phyloP scores from a whole-genome alignment of 441 rosid species.

The Kokia cookei region DNA sequence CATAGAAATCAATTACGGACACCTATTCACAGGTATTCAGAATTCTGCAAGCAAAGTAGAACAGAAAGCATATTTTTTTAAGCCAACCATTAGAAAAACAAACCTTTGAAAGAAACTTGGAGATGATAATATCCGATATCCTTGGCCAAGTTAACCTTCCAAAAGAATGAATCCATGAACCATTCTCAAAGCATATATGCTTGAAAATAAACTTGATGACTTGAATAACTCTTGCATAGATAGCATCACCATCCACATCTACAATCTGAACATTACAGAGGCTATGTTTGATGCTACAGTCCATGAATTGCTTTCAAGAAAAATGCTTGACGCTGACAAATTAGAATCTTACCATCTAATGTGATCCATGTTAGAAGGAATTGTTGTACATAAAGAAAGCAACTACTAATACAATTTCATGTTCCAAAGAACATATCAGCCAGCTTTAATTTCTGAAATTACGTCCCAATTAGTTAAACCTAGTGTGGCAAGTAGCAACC shows the following conservation, averaged over 20 bases:
- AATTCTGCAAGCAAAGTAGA: neutral
- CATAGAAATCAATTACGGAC: neutral
- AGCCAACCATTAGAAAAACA: slow-evolving; percentile 4
- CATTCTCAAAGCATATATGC: slow-evolving; percentile 68
- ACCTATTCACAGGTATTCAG: neutral
- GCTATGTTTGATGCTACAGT: slow-evolving; percentile 6
- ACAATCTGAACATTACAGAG: slow-evolving; percentile 35
- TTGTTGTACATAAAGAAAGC: neutral
- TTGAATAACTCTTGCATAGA: slow-evolving; percentile 55
- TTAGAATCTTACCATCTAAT: neutral
- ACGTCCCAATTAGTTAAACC: neutral
- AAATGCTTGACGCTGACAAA: neutral
- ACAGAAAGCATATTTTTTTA: neutral
- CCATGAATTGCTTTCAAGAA: slow-evolving; percentile 1
- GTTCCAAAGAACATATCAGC: neutral
- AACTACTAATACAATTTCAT: neutral
- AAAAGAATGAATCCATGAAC: slow-evolving; percentile 69
- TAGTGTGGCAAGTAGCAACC: neutral
- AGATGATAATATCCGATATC: slow-evolving; percentile 78
- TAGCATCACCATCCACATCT: slow-evolving; percentile 47
- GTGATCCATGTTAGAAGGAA: neutral
- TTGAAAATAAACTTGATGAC: slow-evolving; percentile 58
- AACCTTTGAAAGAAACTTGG: slow-evolving; percentile 88
- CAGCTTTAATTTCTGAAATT: neutral
- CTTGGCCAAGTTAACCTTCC: slow-evolving; percentile 96